A percentile compares a stretch with the other conserved stretches of the same genome.
These are phyloP conservation scores for Coniophora puteana DNA, from an alignment of 1,284 basidiomycete species.

Conservation along the genomic window DNA sequence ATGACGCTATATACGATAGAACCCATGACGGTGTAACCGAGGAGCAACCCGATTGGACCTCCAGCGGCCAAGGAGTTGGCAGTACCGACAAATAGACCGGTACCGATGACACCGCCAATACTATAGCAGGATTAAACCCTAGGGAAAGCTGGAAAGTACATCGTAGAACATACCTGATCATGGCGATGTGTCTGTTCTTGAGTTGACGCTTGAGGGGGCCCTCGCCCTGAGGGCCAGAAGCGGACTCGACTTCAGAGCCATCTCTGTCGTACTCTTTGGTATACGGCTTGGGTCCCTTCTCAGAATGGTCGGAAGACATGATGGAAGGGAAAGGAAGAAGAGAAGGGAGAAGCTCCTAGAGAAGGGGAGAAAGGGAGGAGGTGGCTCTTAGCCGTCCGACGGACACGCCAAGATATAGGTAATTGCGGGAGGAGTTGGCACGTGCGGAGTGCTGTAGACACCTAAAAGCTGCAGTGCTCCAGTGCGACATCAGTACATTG, in stretches of 20 bases:
- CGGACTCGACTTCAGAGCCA: not conserved
- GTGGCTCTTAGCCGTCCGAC: too few species aligned
- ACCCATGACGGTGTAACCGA: not conserved
- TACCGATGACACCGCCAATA: slow-evolving; percentile 31
- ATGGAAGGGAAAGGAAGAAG: not conserved
- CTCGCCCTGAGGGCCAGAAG: not conserved
- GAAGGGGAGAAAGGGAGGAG: too few species aligned
- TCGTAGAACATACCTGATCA: not conserved
- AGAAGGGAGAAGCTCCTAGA: too few species aligned
- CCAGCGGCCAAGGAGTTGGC: slow-evolving; percentile 10
- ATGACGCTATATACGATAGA: slow-evolving; percentile 24
- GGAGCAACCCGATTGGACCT: not conserved
- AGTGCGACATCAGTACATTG: too few species aligned
- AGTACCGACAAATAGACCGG: slow-evolving; percentile 30
- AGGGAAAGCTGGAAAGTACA: not conserved
- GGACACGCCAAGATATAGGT: too few species aligned
- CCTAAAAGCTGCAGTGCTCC: too few species aligned
- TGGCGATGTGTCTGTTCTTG: slow-evolving; percentile 4
- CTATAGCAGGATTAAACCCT: not conserved
- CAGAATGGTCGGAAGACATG: not conserved
- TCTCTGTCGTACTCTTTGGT: not conserved
- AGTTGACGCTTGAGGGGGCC: slow-evolving; percentile 3
- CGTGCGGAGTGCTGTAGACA: too few species aligned
- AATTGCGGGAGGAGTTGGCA: too few species aligned
- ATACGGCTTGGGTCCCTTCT: not conserved